Evolutionary conservation across 2,329 filamentous ascomycete genomes (phyloP).

Genomic region (Fusarium austroafricanum): DNA sequence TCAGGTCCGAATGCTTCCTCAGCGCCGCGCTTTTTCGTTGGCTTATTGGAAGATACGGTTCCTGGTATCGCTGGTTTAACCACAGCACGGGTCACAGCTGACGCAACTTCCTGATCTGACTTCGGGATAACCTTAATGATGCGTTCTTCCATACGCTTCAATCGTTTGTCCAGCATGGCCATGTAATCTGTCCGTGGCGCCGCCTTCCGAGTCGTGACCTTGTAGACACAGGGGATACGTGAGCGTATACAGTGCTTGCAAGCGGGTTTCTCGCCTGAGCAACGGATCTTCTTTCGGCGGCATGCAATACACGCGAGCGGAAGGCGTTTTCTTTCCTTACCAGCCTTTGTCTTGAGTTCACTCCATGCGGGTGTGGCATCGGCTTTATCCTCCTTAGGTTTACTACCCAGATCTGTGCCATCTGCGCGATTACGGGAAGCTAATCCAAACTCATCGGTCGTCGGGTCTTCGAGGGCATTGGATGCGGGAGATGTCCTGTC

Average conservation of each 20-base stretch:
- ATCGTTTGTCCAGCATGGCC: slow-evolving; percentile 96
- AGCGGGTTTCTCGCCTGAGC: slow-evolving; percentile 95
- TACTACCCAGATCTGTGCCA: slow-evolving; percentile 64
- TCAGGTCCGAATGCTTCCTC: slow-evolving; percentile 90
- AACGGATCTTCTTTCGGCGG: slow-evolving; percentile 96
- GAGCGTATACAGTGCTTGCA: slow-evolving; percentile 97
- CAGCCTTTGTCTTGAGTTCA: slow-evolving; percentile 89
- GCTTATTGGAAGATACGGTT: slow-evolving; percentile 56
- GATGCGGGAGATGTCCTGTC: slow-evolving; percentile 57
- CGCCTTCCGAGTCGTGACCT: slow-evolving; percentile 93
- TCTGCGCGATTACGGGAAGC: slow-evolving; percentile 60
- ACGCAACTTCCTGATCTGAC: slow-evolving; percentile 76
- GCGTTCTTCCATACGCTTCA: slow-evolving; percentile 97
- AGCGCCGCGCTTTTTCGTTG: slow-evolving; percentile 82
- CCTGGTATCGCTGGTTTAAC: slow-evolving; percentile 82
- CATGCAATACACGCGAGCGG: slow-evolving; percentile 96
- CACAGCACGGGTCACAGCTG: slow-evolving; percentile 78
- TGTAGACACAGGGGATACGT: slow-evolving; percentile 96
- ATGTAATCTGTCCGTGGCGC: slow-evolving; percentile 97
- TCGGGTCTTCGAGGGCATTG: slow-evolving; percentile 64
- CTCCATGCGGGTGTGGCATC: slow-evolving; percentile 77
- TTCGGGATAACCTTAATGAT: slow-evolving; percentile 97
- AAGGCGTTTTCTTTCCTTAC: slow-evolving; percentile 93
- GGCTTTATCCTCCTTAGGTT: slow-evolving; percentile 67
- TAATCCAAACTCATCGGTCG: slow-evolving; percentile 70